Conservation (phyloP, 2,329 filamentous ascomycete genomes). For the Ophiostoma tasmaniense region DNA sequence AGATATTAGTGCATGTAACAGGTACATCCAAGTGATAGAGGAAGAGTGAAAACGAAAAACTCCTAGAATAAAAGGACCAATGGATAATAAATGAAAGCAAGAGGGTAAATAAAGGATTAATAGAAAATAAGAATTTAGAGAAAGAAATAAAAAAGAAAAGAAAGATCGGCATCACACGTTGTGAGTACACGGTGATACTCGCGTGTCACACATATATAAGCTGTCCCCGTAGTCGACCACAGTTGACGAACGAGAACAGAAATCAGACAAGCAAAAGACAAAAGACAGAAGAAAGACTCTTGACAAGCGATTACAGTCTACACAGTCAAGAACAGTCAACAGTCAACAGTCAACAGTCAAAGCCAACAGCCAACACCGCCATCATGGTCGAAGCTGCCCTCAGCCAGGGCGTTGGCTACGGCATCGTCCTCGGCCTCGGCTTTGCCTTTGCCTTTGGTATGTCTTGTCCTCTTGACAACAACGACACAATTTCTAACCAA, state of each 20-base stretch:
- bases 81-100: neutral
- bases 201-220: neutral
- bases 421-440: slow-evolving; percentile 66
- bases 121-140: neutral
- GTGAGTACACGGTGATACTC: neutral
- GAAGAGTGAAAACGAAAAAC: neutral
- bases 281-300: neutral
- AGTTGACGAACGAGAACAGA: no score
- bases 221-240: no score
- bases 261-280: no score
- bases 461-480: no score
- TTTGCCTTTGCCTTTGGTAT: slow-evolving; percentile 62
- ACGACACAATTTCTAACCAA: no score
- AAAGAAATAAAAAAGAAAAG: neutral
- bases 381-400: slow-evolving; percentile 33
- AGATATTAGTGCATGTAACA: neutral
- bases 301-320: neutral
- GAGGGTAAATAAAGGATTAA: neutral
- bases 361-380: no score
- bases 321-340: neutral
- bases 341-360: neutral
- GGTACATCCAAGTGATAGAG: neutral
- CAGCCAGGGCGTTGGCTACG: slow-evolving; percentile 63
- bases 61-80: no score
- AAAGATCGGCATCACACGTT: neutral